phyloP scores from a whole-genome alignment of 1,284 basidiomycete genomes.

The Spongiforma sp. region DNA sequence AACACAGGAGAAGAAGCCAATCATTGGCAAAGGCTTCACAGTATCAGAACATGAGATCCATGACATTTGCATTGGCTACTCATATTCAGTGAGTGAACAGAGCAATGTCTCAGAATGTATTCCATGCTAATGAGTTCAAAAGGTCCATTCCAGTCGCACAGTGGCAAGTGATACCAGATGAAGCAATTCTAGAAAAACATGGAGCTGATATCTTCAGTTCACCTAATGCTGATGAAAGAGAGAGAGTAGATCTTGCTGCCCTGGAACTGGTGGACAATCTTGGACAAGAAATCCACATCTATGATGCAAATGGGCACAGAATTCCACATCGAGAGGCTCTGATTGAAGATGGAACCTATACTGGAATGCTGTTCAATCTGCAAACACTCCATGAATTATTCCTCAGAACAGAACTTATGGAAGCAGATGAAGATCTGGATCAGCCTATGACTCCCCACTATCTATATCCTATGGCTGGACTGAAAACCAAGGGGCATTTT shows the following conservation, averaged over 20 bases:
- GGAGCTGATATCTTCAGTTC: not conserved
- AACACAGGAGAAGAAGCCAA: not conserved
- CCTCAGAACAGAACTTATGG: not conserved
- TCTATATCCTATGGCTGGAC: conserved; percentile 9
- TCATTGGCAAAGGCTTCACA: not conserved
- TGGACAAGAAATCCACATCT: not conserved
- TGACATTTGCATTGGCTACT: conserved; percentile 7
- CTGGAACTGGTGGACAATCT: not conserved
- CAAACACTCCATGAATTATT: conserved; percentile 1
- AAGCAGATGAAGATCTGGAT: not conserved
- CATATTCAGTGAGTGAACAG: conserved; percentile 10
- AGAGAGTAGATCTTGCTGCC: not conserved
- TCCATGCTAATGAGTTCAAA: not conserved
- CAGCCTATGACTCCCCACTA: not conserved
- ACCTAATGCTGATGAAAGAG: not conserved
- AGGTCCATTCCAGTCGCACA: not conserved
- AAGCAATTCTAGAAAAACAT: not conserved
- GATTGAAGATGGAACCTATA: not conserved
- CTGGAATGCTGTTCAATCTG: conserved; percentile 9
- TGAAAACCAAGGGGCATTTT: conserved; percentile 3
- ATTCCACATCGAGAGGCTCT: conserved; percentile 1
- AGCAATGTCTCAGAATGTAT: not conserved
- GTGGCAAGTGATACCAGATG: not conserved
- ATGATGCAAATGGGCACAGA: not conserved
- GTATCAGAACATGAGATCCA: not conserved